Evolutionary conservation across 345 rosid species (phyloP), one percentile per base, ranked within the genome.

Genomic region (Moricandia arvensis): DNA sequence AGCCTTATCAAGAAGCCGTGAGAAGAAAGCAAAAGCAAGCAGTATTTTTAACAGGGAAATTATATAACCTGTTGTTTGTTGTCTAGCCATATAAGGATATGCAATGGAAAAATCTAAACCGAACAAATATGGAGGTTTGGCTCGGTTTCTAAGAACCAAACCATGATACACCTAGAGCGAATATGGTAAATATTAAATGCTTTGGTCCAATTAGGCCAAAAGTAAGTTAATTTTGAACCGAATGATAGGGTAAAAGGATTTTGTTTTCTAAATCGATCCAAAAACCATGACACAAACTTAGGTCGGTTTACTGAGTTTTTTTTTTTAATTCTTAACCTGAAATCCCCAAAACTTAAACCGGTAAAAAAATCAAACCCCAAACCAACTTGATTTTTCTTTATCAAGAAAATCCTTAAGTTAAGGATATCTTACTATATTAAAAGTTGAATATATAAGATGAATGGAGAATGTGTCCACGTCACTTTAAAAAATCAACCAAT

Each of bases 351-450:
- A 59, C 60, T 27, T 27, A 54, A 73, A 57, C 47, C 26, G 43
- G 18, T 49, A n/a, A 66, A 73, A 72, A 38, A 55, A 35, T 11
- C 63, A 34, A 74, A 74, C n/a, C 49, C 26, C 24, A 57, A 41
- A 65, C 26, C 47, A 74, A 38, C 18, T 12, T 41, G 54, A 17
- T 29, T 16, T 26, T 65, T 41, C 68, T 27, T 11, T 15, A 11
- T 1, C 2, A 5, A 35, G 24, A 49, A 64, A 64, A 8, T 13
- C 77, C 57, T 55, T 7, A 16, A 4, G 2, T 7, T 12, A 16
- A 10, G 21, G 41, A 64, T 11, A 16, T 5, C n/a, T n/a, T n/a
- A n/a, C n/a, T n/a, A n/a, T n/a, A n/a, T n/a, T n/a, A n/a, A n/a
- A n/a, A n/a, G n/a, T n/a, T n/a, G n/a, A n/a, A n/a, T n/a, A n/a